These are phyloP conservation scores for Pelagophyceae sp. DNA, from an alignment of 352 stramenopile species.

Conservation along the genomic window DNA sequence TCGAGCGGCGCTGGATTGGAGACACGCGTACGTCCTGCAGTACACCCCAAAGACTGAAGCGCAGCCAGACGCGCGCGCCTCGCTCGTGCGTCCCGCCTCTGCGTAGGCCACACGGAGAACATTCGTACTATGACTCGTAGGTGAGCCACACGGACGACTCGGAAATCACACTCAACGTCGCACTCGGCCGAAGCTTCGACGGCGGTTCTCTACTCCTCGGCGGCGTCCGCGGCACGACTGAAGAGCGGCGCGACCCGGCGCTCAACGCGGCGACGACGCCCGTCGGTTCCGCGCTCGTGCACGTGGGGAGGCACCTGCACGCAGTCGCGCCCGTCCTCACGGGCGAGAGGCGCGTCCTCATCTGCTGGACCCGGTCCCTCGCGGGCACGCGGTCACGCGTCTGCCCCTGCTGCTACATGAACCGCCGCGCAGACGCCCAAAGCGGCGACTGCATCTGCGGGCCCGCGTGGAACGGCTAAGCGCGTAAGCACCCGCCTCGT, in stretches of 20 bases:
- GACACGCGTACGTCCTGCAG: slow-evolving; percentile 8
- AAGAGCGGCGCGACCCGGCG: not conserved
- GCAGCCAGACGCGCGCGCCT: not conserved
- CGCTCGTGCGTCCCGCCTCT: no score
- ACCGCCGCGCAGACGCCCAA: not conserved
- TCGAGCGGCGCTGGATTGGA: not conserved
- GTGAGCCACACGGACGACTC: slow-evolving; percentile 9
- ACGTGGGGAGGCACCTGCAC: slow-evolving; percentile 12
- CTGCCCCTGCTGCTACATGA: slow-evolving; percentile 21
- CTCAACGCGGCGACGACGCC: not conserved
- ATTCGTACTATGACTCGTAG: no score
- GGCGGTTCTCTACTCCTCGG: slow-evolving; percentile 12
- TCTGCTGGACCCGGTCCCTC: slow-evolving; percentile 4
- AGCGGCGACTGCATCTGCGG: slow-evolving; percentile 14
- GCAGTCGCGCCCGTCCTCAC: not conserved
- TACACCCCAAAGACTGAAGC: not conserved
- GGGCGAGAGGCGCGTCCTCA: slow-evolving; percentile 1
- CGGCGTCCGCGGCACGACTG: not conserved
- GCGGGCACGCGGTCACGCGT: not conserved
- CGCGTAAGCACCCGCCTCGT: no score
- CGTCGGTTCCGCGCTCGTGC: not conserved
- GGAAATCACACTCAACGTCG: slow-evolving; percentile 9
- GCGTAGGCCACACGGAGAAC: no score
- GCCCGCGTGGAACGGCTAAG: slow-evolving; percentile 15
- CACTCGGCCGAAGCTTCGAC: not conserved